Evolutionary conservation across 495 filamentous ascomycete species (phyloP), one percentile per base, ranked within the genome.

Genomic region (Penicillium canariense): DNA sequence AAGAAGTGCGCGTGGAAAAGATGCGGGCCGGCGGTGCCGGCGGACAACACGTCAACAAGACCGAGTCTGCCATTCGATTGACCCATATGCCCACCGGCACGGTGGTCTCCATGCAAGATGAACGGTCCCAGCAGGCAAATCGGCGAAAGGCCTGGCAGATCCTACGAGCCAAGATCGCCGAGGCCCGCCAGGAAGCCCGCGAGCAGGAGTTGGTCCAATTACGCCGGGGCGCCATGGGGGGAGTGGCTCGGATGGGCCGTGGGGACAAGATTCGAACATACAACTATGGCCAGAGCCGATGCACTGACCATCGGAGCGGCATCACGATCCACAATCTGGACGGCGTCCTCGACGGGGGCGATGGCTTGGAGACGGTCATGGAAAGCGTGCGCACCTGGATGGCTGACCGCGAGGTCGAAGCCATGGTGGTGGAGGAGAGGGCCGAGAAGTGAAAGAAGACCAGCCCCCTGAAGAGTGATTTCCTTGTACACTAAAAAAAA

Each of bases 21-120:
- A 96, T 97, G 92, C 83, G 91, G 26, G 90, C 94, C 1, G 77
- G 88, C 45, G 94, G 94, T 26, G 91, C 94, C 2, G 94, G 94
- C 15, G 94, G 94, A 5, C 94, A 98, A 74, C 95, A 97, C 68
- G 94, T 98, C 66, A 98, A 98, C 70, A 97, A 89, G 58, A 98
- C 94, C 2, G 95, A 97, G 70, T 96, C 91, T 30, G 94, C 94
- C 15, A 89, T 98, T 56, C 86, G 94, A 15, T 77, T 98, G 50
- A 96, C 91, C 10, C 95, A 98, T 80, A 78, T 90, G 11, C 95
- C 94, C 9, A 96, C 92, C 0, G 85, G 84, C 31, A 90, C 83
- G 7, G 82, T 88, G 23, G 92, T 97, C 10, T 85, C 84, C 38
- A 96, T 97, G 76, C 94, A 98, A 66, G 94, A 97, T 66, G 85